These are phyloP conservation scores for Aspergillus novofumigatus DNA, from an alignment of 2,329 filamentous ascomycete genomes.

Conservation along the genomic window DNA sequence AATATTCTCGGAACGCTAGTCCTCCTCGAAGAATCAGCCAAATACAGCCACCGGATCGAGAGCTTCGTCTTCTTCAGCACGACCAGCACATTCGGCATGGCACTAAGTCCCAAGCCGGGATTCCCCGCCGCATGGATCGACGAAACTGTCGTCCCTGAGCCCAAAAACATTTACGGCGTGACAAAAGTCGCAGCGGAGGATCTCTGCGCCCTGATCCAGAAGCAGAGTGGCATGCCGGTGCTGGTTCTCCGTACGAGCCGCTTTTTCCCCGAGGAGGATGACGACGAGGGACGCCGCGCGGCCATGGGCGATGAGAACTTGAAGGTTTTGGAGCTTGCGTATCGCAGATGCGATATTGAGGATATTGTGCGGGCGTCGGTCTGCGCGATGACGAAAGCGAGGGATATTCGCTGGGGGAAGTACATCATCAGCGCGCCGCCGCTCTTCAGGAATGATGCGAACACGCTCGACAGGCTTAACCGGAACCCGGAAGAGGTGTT, in stretches of 20 bases:
- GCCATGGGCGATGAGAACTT: constrained; percentile 8
- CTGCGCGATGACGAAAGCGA: constrained; percentile 3
- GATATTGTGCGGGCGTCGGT: constrained; percentile 8
- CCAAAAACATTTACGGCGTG: constrained; percentile 12
- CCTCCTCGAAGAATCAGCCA: no score
- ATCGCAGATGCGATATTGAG: constrained; percentile 9
- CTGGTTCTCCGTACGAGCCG: neutral
- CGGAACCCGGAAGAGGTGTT: no score
- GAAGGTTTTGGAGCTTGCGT: constrained; percentile 9
- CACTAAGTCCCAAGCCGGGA: constrained; percentile 9
- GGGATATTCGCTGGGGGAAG: no score
- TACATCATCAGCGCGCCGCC: no score
- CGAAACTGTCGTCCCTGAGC: constrained; percentile 5
- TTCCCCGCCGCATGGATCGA: constrained; percentile 11
- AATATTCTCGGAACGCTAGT: constrained; percentile 5
- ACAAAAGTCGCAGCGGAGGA: constrained; percentile 10
- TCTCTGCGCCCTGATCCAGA: constrained; percentile 7
- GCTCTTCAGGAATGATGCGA: no score
- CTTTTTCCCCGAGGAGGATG: constrained; percentile 9
- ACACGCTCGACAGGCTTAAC: no score
- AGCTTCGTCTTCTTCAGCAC: constrained; percentile 9
- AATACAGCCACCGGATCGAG: no score
- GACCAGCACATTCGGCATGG: constrained; percentile 9
- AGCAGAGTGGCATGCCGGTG: constrained; percentile 6
- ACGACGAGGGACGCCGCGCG: constrained; percentile 8